These are phyloP conservation scores for Tuber indicum DNA, from an alignment of 495 filamentous ascomycete species.

Conservation along the genomic window DNA sequence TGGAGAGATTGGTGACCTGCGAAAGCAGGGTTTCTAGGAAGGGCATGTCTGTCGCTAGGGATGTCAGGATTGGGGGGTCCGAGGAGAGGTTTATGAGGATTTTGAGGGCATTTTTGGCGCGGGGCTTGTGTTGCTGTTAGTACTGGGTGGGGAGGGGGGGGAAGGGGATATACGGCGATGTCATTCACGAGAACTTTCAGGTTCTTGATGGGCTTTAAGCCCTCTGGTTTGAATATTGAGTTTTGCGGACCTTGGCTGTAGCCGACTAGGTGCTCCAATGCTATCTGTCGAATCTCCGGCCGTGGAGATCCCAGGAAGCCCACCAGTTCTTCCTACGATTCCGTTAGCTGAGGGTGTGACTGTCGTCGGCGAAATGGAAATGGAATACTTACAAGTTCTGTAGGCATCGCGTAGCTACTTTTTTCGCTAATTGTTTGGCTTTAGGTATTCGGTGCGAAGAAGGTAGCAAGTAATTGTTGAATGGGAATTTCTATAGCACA, in stretches of 20 bases:
- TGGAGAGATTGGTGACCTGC: conserved; percentile 48
- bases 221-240: conserved; percentile 71
- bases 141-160: not conserved
- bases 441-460: not conserved
- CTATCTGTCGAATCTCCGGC: conserved; percentile 44
- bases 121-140: conserved; percentile 52
- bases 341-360: not conserved
- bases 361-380: not conserved
- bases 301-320: conserved; percentile 38
- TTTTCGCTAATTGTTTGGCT: not conserved
- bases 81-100: conserved; percentile 87
- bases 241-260: conserved; percentile 68
- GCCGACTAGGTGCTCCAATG: conserved; percentile 76
- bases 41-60: conserved; percentile 67
- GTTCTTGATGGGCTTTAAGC: conserved; percentile 74
- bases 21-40: conserved; percentile 67
- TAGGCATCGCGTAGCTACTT: conserved; percentile 28
- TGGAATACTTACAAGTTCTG: conserved; percentile 31
- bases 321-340: conserved; percentile 38
- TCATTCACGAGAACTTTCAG: conserved; percentile 84
- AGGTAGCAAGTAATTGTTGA: not conserved
- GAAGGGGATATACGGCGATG: conserved; percentile 55
- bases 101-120: conserved; percentile 83
- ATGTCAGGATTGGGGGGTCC: conserved; percentile 64
- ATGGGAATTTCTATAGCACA: not conserved